A percentile compares a stretch with the other conserved stretches of the same genome.
Conservation (phyloP, 257 asterid species). For the Salvia miltiorrhiza region DNA sequence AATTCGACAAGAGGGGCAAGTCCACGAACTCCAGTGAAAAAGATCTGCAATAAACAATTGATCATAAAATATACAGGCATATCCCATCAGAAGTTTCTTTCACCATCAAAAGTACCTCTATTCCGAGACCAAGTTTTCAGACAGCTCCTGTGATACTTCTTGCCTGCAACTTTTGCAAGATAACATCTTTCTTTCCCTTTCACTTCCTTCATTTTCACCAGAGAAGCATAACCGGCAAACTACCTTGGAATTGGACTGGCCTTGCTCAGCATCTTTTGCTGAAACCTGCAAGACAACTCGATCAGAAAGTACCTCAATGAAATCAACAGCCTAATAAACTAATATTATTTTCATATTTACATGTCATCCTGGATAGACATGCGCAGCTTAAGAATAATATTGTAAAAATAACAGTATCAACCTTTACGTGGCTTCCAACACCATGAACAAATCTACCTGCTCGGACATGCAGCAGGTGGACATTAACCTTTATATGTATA, state of each 20-base stretch:
- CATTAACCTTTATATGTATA: background rate
- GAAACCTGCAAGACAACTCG: constrained; percentile 36
- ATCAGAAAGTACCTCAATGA: constrained; percentile 4
- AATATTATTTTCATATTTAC: background rate
- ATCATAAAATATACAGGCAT: constrained; percentile 22
- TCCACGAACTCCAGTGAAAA: constrained; percentile 97
- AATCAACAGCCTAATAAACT: constrained; percentile 13
- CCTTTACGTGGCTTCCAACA: background rate
- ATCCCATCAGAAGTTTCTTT: constrained; percentile 14
- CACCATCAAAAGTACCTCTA: constrained; percentile 53
- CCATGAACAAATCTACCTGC: background rate
- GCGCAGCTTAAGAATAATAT: background rate
- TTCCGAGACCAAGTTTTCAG: constrained; percentile 78
- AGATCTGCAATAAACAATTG: constrained; percentile 54
- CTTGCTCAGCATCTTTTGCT: constrained; percentile 53
- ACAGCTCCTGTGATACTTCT: constrained; percentile 88
- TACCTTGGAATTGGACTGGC: constrained; percentile 52
- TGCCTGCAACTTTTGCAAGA: constrained; percentile 83
- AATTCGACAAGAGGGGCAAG: constrained; percentile 84
- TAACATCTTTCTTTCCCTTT: constrained; percentile 77
- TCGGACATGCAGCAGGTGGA: constrained; percentile 9
- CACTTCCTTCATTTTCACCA: constrained; percentile 82
- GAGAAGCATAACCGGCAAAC: constrained; percentile 77
- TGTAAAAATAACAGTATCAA: constrained; percentile 4
- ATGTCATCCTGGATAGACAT: background rate